These are phyloP conservation scores for Chytriomyces sp. DNA, from an alignment of 192 early-diverging fungal species.

Conservation along the genomic window DNA sequence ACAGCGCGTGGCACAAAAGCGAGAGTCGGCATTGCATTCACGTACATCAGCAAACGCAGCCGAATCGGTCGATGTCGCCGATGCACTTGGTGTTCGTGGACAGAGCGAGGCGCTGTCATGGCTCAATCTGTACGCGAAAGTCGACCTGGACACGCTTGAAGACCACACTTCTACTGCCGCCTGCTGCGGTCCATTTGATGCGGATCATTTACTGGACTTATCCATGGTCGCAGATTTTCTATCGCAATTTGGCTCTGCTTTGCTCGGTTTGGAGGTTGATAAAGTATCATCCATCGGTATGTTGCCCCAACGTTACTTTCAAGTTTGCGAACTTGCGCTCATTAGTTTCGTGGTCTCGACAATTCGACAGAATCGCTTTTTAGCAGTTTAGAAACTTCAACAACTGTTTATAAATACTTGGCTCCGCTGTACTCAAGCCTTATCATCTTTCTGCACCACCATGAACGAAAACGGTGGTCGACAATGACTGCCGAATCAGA, in stretches of 20 bases:
- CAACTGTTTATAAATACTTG: neutral
- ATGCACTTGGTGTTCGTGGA: neutral
- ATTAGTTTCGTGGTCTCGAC: neutral
- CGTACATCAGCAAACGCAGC: no score
- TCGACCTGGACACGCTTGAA: neutral
- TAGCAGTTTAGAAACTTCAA: neutral
- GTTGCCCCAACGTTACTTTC: neutral
- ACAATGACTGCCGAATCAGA: conserved; percentile 11
- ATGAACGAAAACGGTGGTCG: conserved; percentile 1
- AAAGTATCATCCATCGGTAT: no score
- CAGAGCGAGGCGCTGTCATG: neutral
- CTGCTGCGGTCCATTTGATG: no score
- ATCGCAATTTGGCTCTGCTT: neutral
- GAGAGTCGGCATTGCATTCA: no score
- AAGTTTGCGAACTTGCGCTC: neutral
- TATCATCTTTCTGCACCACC: neutral
- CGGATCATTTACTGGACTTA: neutral
- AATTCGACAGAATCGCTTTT: neutral
- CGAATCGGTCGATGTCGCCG: neutral
- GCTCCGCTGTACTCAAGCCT: neutral
- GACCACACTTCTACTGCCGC: neutral
- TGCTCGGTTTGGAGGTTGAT: neutral
- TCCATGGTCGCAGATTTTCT: neutral
- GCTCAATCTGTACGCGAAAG: neutral
- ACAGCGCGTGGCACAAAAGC: no score